A percentile compares a stretch with the other conserved stretches of the same genome.
These are phyloP conservation scores for Eucalyptus pauciflora DNA, from an alignment of 345 rosid species.

Conservation along the genomic window DNA sequence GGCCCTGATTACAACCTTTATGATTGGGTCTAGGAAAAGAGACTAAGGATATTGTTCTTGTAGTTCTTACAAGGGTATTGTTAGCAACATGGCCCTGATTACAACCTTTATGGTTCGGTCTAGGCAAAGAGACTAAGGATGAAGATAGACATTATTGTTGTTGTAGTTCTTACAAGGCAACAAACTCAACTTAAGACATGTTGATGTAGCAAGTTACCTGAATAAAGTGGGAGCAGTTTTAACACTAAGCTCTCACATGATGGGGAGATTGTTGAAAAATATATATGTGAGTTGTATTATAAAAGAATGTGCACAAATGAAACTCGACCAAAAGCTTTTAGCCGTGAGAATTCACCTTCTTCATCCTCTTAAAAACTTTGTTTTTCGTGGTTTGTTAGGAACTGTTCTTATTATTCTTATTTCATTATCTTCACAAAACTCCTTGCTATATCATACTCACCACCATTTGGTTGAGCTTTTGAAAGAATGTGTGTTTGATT, in stretches of 20 bases:
- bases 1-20: background rate
- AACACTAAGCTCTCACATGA: background rate
- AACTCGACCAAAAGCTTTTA: background rate
- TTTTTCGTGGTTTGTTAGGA: background rate
- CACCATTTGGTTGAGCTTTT: background rate
- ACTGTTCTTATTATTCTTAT: background rate
- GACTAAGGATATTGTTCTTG: background rate
- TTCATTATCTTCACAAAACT: background rate
- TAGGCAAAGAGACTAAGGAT: background rate
- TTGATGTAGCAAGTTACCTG: background rate
- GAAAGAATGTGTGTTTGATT: background rate
- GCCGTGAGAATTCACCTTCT: background rate
- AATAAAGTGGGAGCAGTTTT: background rate
- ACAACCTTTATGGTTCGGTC: background rate
- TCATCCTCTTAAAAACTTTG: background rate
- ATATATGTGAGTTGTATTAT: background rate
- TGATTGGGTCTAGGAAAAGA: background rate
- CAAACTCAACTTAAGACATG: background rate
- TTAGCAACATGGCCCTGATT: background rate
- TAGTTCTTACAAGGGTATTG: background rate
- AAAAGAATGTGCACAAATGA: background rate
- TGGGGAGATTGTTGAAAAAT: background rate
- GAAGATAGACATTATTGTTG: background rate
- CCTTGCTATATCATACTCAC: background rate
- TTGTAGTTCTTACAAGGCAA: background rate